Conservation (phyloP, 2,329 filamentous ascomycete genomes). For the Scopulariopsis brevicaulis region DNA sequence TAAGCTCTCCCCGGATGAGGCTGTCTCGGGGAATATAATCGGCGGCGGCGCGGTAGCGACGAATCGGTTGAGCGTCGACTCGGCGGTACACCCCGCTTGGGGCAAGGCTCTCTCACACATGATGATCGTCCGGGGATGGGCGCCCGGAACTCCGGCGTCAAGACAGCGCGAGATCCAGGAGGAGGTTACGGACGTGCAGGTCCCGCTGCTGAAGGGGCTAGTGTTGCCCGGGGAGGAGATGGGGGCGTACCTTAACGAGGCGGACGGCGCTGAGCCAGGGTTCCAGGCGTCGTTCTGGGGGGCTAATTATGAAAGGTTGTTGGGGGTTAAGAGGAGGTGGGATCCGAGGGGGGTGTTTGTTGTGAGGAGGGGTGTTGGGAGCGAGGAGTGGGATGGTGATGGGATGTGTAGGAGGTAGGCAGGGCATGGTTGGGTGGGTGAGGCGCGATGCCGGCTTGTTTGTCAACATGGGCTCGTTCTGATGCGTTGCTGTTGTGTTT, state of each 20-base stretch:
- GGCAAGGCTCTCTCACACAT: conserved; percentile 19
- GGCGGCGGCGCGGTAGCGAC: conserved; percentile 20
- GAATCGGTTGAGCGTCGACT: conserved; percentile 9
- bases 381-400: conserved; percentile 21
- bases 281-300: conserved; percentile 28
- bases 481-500: too few relatives aligned
- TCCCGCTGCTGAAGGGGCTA: conserved; percentile 21
- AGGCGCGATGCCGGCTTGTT: not conserved
- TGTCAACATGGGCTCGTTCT: too few relatives aligned
- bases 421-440: not conserved
- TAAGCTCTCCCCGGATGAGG: conserved; percentile 9
- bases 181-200: conserved; percentile 21
- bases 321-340: conserved; percentile 27
- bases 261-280: conserved; percentile 22
- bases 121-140: conserved; percentile 1
- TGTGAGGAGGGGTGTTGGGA: conserved; percentile 22
- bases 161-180: conserved; percentile 24
- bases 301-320: conserved; percentile 17
- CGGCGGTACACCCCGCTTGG: conserved; percentile 25
- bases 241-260: conserved; percentile 21
- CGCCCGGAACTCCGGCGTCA: not conserved
- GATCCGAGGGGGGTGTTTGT: conserved; percentile 28
- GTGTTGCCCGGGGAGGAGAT: conserved; percentile 21
- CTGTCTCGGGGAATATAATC: conserved; percentile 17
- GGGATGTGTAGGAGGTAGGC: conserved; percentile 3